Evolutionary conservation across 441 rosid genomes (phyloP).

Genomic region (Gossypium trilobum): DNA sequence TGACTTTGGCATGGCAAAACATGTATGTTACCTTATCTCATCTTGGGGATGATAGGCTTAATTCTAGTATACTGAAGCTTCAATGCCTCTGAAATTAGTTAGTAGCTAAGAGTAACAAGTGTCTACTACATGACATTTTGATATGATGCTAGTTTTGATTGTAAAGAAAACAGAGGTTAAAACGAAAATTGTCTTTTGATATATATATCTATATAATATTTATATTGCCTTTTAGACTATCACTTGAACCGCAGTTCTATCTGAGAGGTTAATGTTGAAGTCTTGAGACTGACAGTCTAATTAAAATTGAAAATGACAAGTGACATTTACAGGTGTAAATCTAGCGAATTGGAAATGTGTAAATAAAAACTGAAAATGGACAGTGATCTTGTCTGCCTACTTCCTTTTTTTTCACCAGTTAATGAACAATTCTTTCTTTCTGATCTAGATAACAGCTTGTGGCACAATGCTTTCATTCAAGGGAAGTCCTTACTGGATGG

Average conservation of each 20-base stretch:
- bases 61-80: slow-evolving; percentile 6
- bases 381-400: background rate
- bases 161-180: background rate
- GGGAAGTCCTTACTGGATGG: slow-evolving; percentile 99
- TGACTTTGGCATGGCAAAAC: slow-evolving; percentile 98
- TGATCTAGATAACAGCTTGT: slow-evolving; percentile 54
- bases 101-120: background rate
- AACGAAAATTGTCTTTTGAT: background rate
- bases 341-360: background rate
- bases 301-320: background rate
- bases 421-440: slow-evolving; percentile 10
- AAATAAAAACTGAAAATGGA: background rate
- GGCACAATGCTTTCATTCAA: slow-evolving; percentile 90
- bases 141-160: background rate
- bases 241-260: background rate
- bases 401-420: background rate
- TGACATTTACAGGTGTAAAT: background rate
- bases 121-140: background rate
- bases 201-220: too few species aligned
- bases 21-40: slow-evolving; percentile 40
- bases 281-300: background rate
- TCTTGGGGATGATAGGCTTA: background rate
- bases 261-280: background rate
- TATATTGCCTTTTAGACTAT: background rate
- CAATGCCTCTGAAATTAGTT: background rate